Evolutionary conservation across 495 filamentous ascomycete genomes (phyloP), one percentile per base, ranked within the genome.

Genomic region (Tuber aestivum): DNA sequence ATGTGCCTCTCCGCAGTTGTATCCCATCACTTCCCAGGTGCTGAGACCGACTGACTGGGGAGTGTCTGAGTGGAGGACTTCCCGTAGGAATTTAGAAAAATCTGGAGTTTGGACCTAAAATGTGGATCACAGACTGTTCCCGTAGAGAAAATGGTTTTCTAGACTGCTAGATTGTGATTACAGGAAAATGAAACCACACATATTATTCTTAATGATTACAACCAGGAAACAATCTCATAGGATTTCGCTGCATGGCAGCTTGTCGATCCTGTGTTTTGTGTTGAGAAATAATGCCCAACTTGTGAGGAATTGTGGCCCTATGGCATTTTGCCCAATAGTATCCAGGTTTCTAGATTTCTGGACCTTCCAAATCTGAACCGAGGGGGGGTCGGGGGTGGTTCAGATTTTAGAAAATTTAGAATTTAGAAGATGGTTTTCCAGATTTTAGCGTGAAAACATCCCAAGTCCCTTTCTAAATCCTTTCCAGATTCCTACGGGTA

Each of bases 21-120:
- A 81, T 48, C 76, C 79, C 16, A 76, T 73, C 37, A 70, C 41
- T 2, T 70, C 79, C 18, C 81, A 23, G 7, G 79, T 76, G 23
- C 6, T 21, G 61, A 78, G 27, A 3, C 44, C 40, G 14, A 76
- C 61, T 1, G 75, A 48, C n/a, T 3, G 70, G 71, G 70, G 1
- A 73, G 9, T 0, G 73, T 41, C 50, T 76, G 76, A 18, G 76
- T 72, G 70, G 81, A 81, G 0, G 75, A 79, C n/a, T n/a, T n/a
- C n/a, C n/a, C n/a, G n/a, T n/a, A n/a, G n/a, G n/a, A n/a, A n/a
- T n/a, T n/a, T n/a, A n/a, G n/a, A n/a, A n/a, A n/a, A n/a, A n/a
- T n/a, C n/a, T n/a, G n/a, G n/a, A n/a, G n/a, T n/a, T n/a, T n/a
- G n/a, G n/a, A n/a, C n/a, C n/a, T n/a, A n/a, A n/a, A n/a, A n/a